Percentiles rank a stretch among this genome's conserved stretches.
These are phyloP conservation scores for Hericium erinaceus DNA, from an alignment of 768 basidiomycete species.

Conservation along the genomic window DNA sequence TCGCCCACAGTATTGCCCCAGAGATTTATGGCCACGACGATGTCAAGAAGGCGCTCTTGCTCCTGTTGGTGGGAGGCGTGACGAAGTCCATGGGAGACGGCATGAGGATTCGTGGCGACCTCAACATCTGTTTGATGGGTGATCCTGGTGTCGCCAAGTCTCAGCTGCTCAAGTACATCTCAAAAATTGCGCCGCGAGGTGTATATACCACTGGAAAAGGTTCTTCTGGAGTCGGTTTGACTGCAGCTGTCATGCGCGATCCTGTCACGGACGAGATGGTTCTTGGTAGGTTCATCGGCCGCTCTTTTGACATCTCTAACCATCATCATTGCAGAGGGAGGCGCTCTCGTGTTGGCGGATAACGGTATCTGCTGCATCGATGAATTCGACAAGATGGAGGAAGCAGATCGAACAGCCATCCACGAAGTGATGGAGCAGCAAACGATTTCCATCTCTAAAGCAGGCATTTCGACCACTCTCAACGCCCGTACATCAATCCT, in stretches of 20 bases:
- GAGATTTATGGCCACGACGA: conserved; percentile 98
- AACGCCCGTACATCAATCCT: conserved; percentile 97
- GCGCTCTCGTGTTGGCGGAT: conserved; percentile 96
- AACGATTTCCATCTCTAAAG: conserved; percentile 98
- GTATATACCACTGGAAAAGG: conserved; percentile 98
- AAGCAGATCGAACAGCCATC: conserved; percentile 92
- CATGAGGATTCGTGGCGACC: conserved; percentile 96
- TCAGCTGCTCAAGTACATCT: conserved; percentile 94
- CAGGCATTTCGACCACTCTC: conserved; percentile 95
- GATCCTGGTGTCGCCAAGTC: conserved; percentile 99
- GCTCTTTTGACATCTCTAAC: background rate
- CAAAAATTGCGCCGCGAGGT: conserved; percentile 95
- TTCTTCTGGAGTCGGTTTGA: conserved; percentile 96
- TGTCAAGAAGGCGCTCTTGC: conserved; percentile 90
- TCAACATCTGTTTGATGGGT: conserved; percentile 98
- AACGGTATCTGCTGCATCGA: conserved; percentile 99
- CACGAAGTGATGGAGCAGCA: conserved; percentile 99
- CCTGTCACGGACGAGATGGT: conserved; percentile 99
- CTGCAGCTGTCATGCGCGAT: conserved; percentile 98
- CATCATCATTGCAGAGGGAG: conserved; percentile 64
- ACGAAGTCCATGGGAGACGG: conserved; percentile 94
- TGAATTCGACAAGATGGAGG: conserved; percentile 99
- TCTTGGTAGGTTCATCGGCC: conserved; percentile 51
- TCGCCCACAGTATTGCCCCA: conserved; percentile 92
- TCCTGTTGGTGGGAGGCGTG: conserved; percentile 91